These are phyloP conservation scores for Angophora floribunda DNA, from an alignment of 345 rosid species.

Conservation along the genomic window DNA sequence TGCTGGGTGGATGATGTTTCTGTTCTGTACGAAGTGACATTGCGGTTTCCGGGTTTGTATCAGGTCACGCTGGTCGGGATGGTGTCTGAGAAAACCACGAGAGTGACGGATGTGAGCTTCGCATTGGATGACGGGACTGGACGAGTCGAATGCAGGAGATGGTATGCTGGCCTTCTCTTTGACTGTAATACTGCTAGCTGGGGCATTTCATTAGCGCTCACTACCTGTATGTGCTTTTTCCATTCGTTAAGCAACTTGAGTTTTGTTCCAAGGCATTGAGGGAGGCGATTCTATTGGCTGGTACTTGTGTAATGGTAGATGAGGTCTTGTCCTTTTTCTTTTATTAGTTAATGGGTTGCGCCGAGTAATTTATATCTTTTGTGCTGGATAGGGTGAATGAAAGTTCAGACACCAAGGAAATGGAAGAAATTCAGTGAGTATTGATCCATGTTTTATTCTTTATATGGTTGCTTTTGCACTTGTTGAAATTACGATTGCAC, in stretches of 20 bases:
- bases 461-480: not conserved
- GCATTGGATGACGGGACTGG: slow-evolving; percentile 89
- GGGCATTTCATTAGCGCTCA: not conserved
- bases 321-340: not conserved
- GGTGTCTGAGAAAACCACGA: slow-evolving; percentile 46
- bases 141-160: slow-evolving; percentile 63
- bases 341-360: not conserved
- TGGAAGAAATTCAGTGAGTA: slow-evolving; percentile 58
- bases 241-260: not conserved
- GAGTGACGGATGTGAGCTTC: slow-evolving; percentile 63
- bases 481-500: not conserved
- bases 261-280: not conserved
- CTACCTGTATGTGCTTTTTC: not conserved
- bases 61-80: slow-evolving; percentile 77
- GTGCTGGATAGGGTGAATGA: slow-evolving; percentile 59
- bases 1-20: not conserved
- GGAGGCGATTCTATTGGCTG: not conserved
- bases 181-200: not conserved
- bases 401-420: slow-evolving; percentile 47
- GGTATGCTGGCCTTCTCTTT: slow-evolving; percentile 22
- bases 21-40: not conserved
- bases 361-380: not conserved
- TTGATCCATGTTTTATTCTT: not conserved
- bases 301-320: not conserved
- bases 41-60: not conserved